Conservation (phyloP, 164 flowering plant genomes). For the Annona squamosa region DNA sequence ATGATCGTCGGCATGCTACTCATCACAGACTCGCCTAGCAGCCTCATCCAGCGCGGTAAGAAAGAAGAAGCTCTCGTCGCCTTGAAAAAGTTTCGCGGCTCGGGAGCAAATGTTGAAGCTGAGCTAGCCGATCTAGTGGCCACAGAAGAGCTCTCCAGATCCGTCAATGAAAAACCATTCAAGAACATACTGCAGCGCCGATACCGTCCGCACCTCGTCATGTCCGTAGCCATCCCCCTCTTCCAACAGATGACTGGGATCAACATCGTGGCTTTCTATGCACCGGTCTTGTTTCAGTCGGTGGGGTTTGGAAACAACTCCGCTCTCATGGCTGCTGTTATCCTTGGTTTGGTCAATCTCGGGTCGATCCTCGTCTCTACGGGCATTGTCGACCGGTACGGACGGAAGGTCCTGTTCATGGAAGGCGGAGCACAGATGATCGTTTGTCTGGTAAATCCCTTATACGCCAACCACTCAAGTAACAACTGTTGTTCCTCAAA, state of each 20-base stretch:
- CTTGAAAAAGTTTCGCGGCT: constrained; percentile 21
- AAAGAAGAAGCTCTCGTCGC: constrained; percentile 15
- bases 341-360: constrained; percentile 48
- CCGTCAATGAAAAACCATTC: constrained; percentile 19
- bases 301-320: constrained; percentile 58
- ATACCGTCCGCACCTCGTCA: constrained; percentile 24
- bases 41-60: constrained; percentile 28
- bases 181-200: constrained; percentile 12
- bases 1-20: constrained; percentile 50
- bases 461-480: background rate
- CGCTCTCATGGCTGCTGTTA: constrained; percentile 45
- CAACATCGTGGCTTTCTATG: constrained; percentile 52
- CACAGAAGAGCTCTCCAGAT: constrained; percentile 16
- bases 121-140: constrained; percentile 20
- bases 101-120: constrained; percentile 21
- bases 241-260: constrained; percentile 19
- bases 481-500: background rate
- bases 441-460: constrained; percentile 35
- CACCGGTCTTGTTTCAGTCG: constrained; percentile 57
- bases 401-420: constrained; percentile 52
- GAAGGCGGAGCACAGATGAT: constrained; percentile 57
- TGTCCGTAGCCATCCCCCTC: constrained; percentile 19
- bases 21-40: constrained; percentile 44
- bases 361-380: constrained; percentile 42
- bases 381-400: constrained; percentile 47